Evolutionary conservation across 805 yeast species (phyloP), one percentile per base, ranked within the genome.

Genomic region (Hanseniaspora nectarophila): DNA sequence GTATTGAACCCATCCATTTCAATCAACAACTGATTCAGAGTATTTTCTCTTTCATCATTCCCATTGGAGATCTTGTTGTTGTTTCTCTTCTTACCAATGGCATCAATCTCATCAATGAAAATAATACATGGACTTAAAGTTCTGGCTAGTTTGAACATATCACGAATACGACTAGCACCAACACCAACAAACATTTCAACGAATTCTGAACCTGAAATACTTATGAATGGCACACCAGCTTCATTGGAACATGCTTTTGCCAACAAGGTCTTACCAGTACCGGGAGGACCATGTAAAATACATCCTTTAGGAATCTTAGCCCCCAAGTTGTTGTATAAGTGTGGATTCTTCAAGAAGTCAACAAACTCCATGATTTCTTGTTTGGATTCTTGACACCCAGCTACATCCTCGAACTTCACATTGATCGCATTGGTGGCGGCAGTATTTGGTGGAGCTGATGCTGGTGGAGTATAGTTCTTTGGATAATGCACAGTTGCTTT

Each of bases 181-280:
- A 90, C 97, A 73, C 98, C 98, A 29, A 89, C 97, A 72, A 88
- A 92, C 97, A 90, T 92, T 67, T 90, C 97, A 13, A 92, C 95
- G 60, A 90, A 90, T 67, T 90, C 98, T 5, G 97, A 89, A 57
- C 98, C 98, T 0, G 95, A 85, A 18, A 92, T 97, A 15, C 95
- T 85, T 61, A 81, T 81, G 65, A 92, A 92, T 40, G 99, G 97
- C 38, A 92, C 98, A 54, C 92, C 95, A 0, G 99, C 98, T 67
- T 92, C 99, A 58, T 98, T 98, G 1, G 98, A 98, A 46, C 97
- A 92, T 5, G 99, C 99, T 64, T 87, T 90, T 12, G 99, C 99
- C 47, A 92, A 71, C 51, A 92, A 72, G 0, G 99, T 92, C 66
- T 92, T 92, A 79, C 99, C 99, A 9, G 98, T 92, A 72, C 99